These are phyloP conservation scores for Fraxinus americana DNA, from an alignment of 257 asterid genomes.

Conservation along the genomic window DNA sequence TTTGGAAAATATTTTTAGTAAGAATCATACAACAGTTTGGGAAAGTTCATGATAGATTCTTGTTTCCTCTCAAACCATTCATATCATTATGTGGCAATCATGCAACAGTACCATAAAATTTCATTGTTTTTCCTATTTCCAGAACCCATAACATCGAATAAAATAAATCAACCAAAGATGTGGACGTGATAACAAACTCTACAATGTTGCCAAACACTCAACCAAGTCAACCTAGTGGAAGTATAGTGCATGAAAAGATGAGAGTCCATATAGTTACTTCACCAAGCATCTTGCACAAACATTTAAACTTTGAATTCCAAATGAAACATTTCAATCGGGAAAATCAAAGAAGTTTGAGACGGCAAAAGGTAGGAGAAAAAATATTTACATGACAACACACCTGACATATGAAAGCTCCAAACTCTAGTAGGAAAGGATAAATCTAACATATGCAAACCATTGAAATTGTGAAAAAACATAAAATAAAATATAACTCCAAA, in stretches of 20 bases:
- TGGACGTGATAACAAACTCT: not conserved
- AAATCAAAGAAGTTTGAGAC: not conserved
- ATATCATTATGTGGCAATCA: not conserved
- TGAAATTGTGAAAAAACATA: not conserved
- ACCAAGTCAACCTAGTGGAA: not conserved
- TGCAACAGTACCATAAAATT: not conserved
- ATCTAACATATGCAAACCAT: not conserved
- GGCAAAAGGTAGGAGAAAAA: not conserved
- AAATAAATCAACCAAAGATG: not conserved
- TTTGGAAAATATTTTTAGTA: not conserved
- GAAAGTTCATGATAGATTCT: not conserved
- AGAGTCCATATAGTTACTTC: not conserved
- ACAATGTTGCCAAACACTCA: not conserved
- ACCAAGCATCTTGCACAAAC: not conserved
- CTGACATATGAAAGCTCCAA: not conserved
- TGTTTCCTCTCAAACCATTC: not conserved
- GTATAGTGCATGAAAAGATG: not conserved
- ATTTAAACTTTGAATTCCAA: not conserved
- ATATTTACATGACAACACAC: not conserved
- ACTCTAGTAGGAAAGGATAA: not conserved
- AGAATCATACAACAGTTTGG: not conserved
- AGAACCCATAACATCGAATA: not conserved
- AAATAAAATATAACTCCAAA: not conserved
- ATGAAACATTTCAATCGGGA: not conserved
- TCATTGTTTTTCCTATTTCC: not conserved